Percentiles rank a stretch among this genome's conserved stretches.
Conservation (phyloP, 1,284 basidiomycete species). For the Vanrija humicola region DNA sequence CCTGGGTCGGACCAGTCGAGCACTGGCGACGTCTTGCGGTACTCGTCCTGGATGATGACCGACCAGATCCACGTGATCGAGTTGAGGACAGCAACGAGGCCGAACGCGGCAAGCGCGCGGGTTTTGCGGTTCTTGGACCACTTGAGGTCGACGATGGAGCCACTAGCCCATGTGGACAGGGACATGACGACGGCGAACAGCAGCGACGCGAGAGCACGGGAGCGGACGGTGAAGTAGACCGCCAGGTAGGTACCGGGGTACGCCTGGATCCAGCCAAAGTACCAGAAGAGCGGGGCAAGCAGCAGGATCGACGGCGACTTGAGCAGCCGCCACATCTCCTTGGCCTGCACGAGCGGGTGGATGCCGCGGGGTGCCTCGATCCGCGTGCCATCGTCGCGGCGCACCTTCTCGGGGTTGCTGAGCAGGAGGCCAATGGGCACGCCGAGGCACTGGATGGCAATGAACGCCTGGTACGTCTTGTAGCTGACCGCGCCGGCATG, state of each 20-base stretch:
- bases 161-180: conserved; percentile 6
- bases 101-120: conserved; percentile 3
- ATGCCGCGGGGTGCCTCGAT: conserved; percentile 20
- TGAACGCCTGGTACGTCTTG: conserved; percentile 34
- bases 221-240: conserved; percentile 29
- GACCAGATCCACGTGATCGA: conserved; percentile 11
- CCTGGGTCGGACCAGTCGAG: conserved; percentile 9
- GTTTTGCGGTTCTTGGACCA: conserved; percentile 2
- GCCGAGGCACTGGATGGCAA: conserved; percentile 30
- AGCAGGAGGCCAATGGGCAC: conserved; percentile 20
- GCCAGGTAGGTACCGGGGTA: conserved; percentile 34
- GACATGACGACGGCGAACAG: conserved; percentile 2
- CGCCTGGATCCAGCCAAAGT: conserved; percentile 17
- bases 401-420: conserved; percentile 28
- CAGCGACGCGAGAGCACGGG: conserved; percentile 28
- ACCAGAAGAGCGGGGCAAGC: conserved; percentile 24
- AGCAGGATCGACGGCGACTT: conserved; percentile 15
- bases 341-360: conserved; percentile 18
- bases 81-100: neutral
- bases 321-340: conserved; percentile 10
- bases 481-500: conserved; percentile 21
- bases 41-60: conserved; percentile 11
- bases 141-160: conserved; percentile 6
- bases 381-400: conserved; percentile 26
- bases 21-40: conserved; percentile 2